Evolutionary conservation across 2,329 filamentous ascomycete species (phyloP), one percentile per base, ranked within the genome.

Genomic region (Alternaria longipes): DNA sequence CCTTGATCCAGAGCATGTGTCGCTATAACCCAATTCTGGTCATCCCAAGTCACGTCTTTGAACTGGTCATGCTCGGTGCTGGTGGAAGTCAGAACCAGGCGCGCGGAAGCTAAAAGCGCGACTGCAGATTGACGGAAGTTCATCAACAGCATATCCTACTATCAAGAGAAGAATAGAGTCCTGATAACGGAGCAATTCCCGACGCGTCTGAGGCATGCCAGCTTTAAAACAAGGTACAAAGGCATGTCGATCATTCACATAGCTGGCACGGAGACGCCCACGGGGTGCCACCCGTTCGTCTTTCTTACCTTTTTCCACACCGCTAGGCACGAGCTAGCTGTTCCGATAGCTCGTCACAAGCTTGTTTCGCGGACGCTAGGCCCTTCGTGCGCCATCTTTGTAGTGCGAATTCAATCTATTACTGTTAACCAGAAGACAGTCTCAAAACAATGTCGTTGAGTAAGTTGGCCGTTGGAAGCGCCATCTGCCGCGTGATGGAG

Each of bases 11-110:
- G 75, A 9, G 76, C 73, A 11, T 80, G 84, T 9, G 85, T 88
- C 5, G 79, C 81, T 22, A 89, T 76, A 14, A 80, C 74, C 87
- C 87, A 89, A 40, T 84, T 83, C 22, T 82, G 80, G 61, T 87
- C 83, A 71, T 89, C 84, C 86, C 86, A 89, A 3, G 83, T 84
- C 18, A 87, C 85, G 42, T 82, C 80, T 24, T 62, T 60, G 53
- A 75, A 74, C 26, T 67, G 62, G 18, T 70, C 63, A 47, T 69
- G 67, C 59, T 70, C 66, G 51, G 56, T 68, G 56, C 66, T 70
- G 9, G 58, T 66, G 9, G 69, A 68, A 44, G 53, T 45, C 4
- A 16, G 45, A 20, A 52, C 60, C 22, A 65, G 54, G 24, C 9
- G 51, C 18, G 44, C 40, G 26, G 64, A 61, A 46, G 67, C 60